Evolutionary conservation across 75 land plant species (phyloP).

Genomic region (Cryptomeria japonica): DNA sequence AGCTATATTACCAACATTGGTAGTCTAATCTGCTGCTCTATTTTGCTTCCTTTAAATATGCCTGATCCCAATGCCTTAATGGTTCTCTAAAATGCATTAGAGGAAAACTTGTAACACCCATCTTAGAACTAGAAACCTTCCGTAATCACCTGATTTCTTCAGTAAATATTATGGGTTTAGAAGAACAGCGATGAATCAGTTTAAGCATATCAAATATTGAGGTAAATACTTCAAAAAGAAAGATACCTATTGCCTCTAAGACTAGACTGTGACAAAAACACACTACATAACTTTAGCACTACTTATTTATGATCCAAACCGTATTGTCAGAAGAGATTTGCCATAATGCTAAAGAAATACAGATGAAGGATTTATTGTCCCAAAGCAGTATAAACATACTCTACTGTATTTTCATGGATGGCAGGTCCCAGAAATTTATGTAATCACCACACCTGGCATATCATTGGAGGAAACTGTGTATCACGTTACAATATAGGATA

Average conservation of each 20-base stretch:
- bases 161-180: neutral
- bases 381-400: too few species aligned
- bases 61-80: neutral
- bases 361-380: neutral
- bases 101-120: neutral
- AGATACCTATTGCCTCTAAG: neutral
- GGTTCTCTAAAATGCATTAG: neutral
- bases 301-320: neutral
- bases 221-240: neutral
- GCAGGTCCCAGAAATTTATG: too few species aligned
- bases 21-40: neutral
- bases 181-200: neutral
- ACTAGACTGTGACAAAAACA: neutral
- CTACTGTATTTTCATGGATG: too few species aligned
- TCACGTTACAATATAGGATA: too few species aligned
- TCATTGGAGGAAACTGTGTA: too few species aligned
- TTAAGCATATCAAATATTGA: neutral
- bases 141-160: neutral
- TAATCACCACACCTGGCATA: too few species aligned
- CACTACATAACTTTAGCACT: neutral
- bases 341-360: neutral
- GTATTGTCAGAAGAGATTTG: neutral
- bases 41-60: neutral
- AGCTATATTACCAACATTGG: neutral
- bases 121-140: neutral